Conservation (phyloP, 2,329 filamentous ascomycete species). For the Shiraia sp. region DNA sequence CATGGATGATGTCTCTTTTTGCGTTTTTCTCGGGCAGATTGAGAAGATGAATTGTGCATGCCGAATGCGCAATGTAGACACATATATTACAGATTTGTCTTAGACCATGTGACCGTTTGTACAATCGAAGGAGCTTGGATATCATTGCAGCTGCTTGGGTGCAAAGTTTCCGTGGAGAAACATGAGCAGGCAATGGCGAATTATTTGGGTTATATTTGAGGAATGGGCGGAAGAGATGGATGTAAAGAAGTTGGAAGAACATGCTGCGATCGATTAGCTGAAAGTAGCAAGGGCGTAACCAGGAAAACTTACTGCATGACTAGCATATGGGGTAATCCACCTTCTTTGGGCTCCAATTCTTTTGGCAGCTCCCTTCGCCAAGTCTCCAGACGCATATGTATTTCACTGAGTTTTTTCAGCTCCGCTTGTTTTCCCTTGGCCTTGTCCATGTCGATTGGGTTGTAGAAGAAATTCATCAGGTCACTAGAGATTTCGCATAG, state of each 20-base stretch:
- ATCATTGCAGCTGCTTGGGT: conserved; percentile 87
- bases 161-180: conserved; percentile 88
- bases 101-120: conserved; percentile 88
- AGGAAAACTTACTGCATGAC: conserved; percentile 76
- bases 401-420: conserved; percentile 87
- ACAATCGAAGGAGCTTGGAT: conserved; percentile 90
- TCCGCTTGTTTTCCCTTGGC: conserved; percentile 76
- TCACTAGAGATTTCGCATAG: conserved; percentile 95
- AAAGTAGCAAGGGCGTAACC: not conserved
- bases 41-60: conserved; percentile 91
- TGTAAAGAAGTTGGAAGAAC: conserved; percentile 95
- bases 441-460: conserved; percentile 68
- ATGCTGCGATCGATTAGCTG: conserved; percentile 63
- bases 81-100: conserved; percentile 95
- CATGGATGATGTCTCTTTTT: conserved; percentile 84
- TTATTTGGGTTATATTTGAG: conserved; percentile 82
- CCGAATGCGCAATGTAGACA: conserved; percentile 92
- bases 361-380: conserved; percentile 84
- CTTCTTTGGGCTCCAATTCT: conserved; percentile 88
- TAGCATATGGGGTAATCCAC: conserved; percentile 80
- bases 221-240: conserved; percentile 94
- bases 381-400: conserved; percentile 85
- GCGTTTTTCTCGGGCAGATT: conserved; percentile 93
- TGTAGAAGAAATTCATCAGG: conserved; percentile 86
- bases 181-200: conserved; percentile 82